Evolutionary conservation across 2,329 filamentous ascomycete species (phyloP), one percentile per base, ranked within the genome.

Genomic region (Beauveria pseudobassiana): DNA sequence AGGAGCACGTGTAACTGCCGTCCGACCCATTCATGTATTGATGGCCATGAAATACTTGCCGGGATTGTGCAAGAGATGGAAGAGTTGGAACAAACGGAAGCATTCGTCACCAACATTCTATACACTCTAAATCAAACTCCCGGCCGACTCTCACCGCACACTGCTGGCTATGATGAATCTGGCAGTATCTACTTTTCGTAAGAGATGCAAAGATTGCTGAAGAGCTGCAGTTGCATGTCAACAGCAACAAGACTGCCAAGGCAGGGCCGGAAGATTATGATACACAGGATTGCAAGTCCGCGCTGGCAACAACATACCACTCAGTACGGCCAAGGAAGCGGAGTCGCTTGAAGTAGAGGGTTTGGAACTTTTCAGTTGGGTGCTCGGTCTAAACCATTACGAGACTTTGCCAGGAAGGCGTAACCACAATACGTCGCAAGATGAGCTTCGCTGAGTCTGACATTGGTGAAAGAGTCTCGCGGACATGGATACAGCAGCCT

Each of bases 301-400:
- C 48, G 54, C 52, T 59, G 20, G 20, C 45, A 38, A 62, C 45
- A 46, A 61, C 42, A 43, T 61, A 9, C 24, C 10, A 14, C 7
- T 26, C 57, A 64, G 30, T 54, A 51, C 51, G 48, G 45, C 62
- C 43, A 22, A 59, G 40, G 52, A 64, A 61, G 51, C 43, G 16
- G 55, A 63, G 52, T 45, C 51, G n/a, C 22, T 24, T 3, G 22
- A 24, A 24, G 22, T 24, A 3, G 3, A 24, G 22, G 22, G 22
- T 3, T 24, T 3, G 22, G 22, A 24, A 24, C 22, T 24, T 24
- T 55, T 54, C 42, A 62, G 45, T 26, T 59, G 18, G 8, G 49
- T 50, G 46, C 51, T 65, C 42, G 64, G 64, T 43, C 56, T 18
- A 40, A 51, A 63, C 64, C 64, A 66, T 40, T 57, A 61, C 4